Conservation (phyloP, 2,329 filamentous ascomycete genomes). For the Ceratocystis variospora region DNA sequence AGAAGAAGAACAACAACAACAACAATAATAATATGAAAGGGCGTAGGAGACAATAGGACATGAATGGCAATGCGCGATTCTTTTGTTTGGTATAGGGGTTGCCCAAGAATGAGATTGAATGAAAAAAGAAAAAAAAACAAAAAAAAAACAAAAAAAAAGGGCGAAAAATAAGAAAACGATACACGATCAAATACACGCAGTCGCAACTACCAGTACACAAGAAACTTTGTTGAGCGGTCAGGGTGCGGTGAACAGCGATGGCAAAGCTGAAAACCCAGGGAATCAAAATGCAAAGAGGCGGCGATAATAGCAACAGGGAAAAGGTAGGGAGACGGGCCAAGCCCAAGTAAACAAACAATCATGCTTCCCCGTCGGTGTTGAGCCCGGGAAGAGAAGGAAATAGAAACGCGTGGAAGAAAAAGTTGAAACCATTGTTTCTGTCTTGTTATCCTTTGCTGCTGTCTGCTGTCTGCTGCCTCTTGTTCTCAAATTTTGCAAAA, state of each 20-base stretch:
- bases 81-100: too few species aligned
- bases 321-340: too few species aligned
- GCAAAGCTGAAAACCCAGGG: background rate
- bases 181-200: background rate
- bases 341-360: background rate
- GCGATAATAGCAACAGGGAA: background rate
- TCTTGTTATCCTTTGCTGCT: background rate
- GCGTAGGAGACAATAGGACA: background rate
- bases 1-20: too few species aligned
- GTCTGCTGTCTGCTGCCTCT: background rate
- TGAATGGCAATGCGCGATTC: background rate
- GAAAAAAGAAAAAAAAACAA: background rate
- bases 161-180: background rate
- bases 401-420: background rate
- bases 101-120: too few species aligned
- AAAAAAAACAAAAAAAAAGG: background rate
- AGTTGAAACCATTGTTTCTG: background rate
- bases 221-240: background rate
- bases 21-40: background rate
- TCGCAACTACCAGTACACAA: background rate
- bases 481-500: background rate
- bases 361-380: background rate
- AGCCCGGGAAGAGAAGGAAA: background rate
- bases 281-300: background rate
- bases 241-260: background rate